These are phyloP conservation scores for Aspergillus bertholletiae DNA, from an alignment of 495 filamentous ascomycete species.

Conservation along the genomic window DNA sequence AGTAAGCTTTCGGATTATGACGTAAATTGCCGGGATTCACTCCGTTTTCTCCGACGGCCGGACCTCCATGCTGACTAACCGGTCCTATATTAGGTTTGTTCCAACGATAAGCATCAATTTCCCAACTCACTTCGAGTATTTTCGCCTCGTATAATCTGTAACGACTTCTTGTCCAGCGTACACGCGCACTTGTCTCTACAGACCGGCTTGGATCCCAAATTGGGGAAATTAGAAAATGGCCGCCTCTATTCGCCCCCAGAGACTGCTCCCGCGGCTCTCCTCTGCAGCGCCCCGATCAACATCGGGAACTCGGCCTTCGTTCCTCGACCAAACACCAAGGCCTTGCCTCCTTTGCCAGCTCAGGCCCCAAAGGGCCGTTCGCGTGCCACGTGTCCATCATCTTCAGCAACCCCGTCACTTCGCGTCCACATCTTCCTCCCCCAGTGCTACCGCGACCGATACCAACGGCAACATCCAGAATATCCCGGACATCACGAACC, in stretches of 20 bases:
- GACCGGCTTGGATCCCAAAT: not conserved
- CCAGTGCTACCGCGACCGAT: not conserved
- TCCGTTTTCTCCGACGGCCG: not conserved
- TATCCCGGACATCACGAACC: conserved; percentile 46
- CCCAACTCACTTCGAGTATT: not conserved
- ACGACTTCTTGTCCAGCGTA: not conserved
- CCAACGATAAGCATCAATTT: not conserved
- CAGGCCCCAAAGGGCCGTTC: not conserved
- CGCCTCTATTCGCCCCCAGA: conserved; percentile 16
- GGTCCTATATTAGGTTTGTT: not conserved
- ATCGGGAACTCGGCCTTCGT: not conserved
- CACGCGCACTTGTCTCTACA: not conserved
- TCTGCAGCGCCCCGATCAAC: not conserved
- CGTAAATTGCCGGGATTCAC: not conserved
- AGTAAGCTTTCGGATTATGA: not conserved
- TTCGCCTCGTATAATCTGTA: not conserved
- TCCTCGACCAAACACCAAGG: not conserved
- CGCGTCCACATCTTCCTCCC: conserved; percentile 4
- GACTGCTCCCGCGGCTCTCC: conserved; percentile 12
- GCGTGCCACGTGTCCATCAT: not conserved
- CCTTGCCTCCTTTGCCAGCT: conserved; percentile 5
- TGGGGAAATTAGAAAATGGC: not conserved
- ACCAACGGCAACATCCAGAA: conserved; percentile 9
- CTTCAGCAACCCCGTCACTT: not conserved
- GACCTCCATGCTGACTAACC: conserved; percentile 3